Evolutionary conservation across 805 yeast genomes (phyloP), one percentile per base, ranked within the genome.

Genomic region (Candida lessepsii): DNA sequence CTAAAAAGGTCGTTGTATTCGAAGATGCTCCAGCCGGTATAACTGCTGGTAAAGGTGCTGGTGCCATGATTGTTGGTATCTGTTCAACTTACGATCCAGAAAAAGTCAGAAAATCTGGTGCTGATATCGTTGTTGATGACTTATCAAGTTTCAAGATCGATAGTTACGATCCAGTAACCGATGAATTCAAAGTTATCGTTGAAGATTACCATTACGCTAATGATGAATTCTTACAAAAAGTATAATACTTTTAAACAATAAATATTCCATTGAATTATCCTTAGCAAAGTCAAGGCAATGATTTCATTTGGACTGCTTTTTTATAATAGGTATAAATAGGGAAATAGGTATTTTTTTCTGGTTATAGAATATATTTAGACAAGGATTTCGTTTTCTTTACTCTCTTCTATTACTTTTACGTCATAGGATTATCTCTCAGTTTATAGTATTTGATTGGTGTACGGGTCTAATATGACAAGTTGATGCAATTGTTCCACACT

Each of bases 11-110:
- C 40, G 81, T 86, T 30, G 89, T 83, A 37, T 86, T 86, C 56
- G 96, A 86, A 67, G 96, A 86, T 59, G 95, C 95, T 33, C 91
- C 89, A 44, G 90, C 93, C 36, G 95, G 96, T 58, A 79, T 86
- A 48, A 65, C 76, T 53, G 91, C 95, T 28, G 95, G 95, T 57
- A 78, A 80, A 58, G 85, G 75, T 41, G 90, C 93, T 18, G 95
- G 90, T 44, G 88, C 93, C 60, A 72, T 76, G 57, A 83, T 85
- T 45, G 79, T 86, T 52, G 96, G 95, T 57, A 82, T 86, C 62
- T 84, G 90, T 50, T 82, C 91, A 46, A 80, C 93, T 40, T 85
- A 83, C 63, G 80, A 75, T 48, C 75, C 85, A 28, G 81, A 79
- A 45, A 74, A 74, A 57, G 83, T 86, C 44, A 75, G 80, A 63